These are phyloP conservation scores for Penicillium sclerotiorum DNA, from an alignment of 2,329 filamentous ascomycete species.

Conservation along the genomic window DNA sequence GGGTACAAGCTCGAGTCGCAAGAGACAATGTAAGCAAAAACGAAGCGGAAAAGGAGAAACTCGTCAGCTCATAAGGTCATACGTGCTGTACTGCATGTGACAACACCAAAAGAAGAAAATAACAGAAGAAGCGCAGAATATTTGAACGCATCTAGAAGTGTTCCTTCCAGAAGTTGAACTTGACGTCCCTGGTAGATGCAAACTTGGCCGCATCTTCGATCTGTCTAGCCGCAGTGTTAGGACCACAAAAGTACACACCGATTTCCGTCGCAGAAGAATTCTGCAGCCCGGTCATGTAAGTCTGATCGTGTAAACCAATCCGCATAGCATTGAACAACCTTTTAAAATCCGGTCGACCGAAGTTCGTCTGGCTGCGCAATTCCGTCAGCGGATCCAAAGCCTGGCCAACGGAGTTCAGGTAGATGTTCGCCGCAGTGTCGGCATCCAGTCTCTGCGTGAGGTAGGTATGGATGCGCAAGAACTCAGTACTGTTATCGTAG, in stretches of 20 bases:
- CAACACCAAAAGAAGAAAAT: slow-evolving; percentile 4
- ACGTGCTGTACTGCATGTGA: slow-evolving; percentile 8
- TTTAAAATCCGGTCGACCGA: slow-evolving; percentile 87
- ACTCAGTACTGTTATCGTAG: slow-evolving; percentile 62
- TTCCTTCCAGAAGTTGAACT: slow-evolving; percentile 99
- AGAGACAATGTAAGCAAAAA: slow-evolving; percentile 1
- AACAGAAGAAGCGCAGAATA: not conserved
- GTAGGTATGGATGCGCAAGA: slow-evolving; percentile 97
- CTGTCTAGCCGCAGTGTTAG: slow-evolving; percentile 74
- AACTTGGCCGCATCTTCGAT: slow-evolving; percentile 80
- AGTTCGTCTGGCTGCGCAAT: slow-evolving; percentile 86
- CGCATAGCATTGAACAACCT: slow-evolving; percentile 82
- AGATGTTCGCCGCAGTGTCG: slow-evolving; percentile 94
- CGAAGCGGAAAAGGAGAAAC: slow-evolving; percentile 13
- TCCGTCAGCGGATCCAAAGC: slow-evolving; percentile 90
- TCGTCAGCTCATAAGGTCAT: slow-evolving; percentile 28
- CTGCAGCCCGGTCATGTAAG: slow-evolving; percentile 82
- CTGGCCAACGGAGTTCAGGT: slow-evolving; percentile 89
- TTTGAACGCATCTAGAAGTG: slow-evolving; percentile 64
- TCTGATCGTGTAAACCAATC: slow-evolving; percentile 80
- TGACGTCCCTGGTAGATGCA: slow-evolving; percentile 74
- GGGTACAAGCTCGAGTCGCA: not conserved
- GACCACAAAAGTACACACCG: slow-evolving; percentile 97
- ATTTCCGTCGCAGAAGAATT: slow-evolving; percentile 77
- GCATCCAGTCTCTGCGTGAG: slow-evolving; percentile 90